phyloP scores from a whole-genome alignment of 176 grass and related monocot species.

The Hordeum marinum region DNA sequence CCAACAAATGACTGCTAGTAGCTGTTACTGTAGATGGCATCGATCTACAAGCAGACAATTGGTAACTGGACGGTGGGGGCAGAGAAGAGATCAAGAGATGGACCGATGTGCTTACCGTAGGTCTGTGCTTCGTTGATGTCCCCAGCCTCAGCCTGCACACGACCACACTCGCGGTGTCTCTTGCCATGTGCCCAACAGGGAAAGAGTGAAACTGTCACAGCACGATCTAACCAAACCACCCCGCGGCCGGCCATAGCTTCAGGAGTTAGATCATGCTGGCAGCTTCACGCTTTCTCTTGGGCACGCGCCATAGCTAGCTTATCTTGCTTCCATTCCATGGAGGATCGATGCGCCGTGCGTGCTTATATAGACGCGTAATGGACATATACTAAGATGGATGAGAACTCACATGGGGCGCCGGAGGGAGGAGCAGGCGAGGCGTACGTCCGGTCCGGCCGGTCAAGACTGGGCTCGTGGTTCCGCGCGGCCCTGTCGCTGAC shows the following conservation, averaged over 20 bases:
- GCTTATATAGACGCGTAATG: constrained; percentile 1
- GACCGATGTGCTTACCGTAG: no score
- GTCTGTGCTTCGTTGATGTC: no score
- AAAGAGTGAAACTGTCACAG: constrained; percentile 95
- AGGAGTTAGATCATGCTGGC: constrained; percentile 90
- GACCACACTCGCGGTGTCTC: no score
- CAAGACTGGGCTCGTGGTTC: background rate
- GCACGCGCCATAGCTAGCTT: constrained; percentile 2
- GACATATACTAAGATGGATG: background rate
- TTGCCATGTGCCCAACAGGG: constrained; percentile 41
- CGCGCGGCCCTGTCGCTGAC: constrained; percentile 36
- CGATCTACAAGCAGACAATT: no score
- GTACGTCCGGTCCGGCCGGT: background rate
- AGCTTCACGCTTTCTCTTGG: constrained; percentile 82
- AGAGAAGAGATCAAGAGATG: no score
- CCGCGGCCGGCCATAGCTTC: background rate
- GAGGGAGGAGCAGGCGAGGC: no score
- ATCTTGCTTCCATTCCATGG: background rate
- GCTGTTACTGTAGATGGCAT: no score
- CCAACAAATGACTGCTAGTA: no score
- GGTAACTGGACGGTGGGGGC: no score
- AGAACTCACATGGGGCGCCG: constrained; percentile 10
- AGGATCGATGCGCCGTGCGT: background rate
- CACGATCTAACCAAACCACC: constrained; percentile 56
- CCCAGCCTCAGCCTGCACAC: no score